Evolutionary conservation across 1,284 basidiomycete species (phyloP), one percentile per base, ranked within the genome.

Genomic region (Malassezia equina): DNA sequence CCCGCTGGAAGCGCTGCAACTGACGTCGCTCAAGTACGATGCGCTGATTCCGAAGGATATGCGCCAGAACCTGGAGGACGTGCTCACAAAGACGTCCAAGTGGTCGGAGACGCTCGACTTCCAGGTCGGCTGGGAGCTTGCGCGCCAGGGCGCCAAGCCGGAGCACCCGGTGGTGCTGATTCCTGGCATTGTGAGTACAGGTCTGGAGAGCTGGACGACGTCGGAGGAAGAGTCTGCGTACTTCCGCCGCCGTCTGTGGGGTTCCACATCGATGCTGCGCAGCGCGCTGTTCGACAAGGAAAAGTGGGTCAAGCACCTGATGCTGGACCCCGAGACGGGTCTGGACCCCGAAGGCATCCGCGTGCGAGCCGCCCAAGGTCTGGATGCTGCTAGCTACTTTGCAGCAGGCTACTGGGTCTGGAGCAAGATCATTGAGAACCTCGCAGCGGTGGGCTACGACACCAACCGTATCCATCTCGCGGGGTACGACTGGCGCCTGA

Each of bases 391-490:
- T 6, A 88, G 85, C 63, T 88, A 83, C 67, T 94, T 96, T 71
- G 85, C 95, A 15, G 64, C 69, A 61, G 78, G 89, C 4, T 95
- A 90, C 75, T 94, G 90, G 90, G 84, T 94, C 60, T 95, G 90
- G 90, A 86, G 65, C 57, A 78, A 71, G 76, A 87, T 95, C 51
- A 84, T 96, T 11, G 85, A 95, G 75, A 95, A 95, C 68, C 79
- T 96, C 1, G 90, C 91, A 24, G 69, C 64, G 15, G 61, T 72
- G 4, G 69, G 69, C 13, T 73, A 73, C 55, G 71, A 73, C 31
- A 63, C 62, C 49, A 69, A 67, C 59, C 65, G 65, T 45, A 64
- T 73, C 48, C 67, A 58, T 43, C 60, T 73, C 21, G 71, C 71
- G n/a, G 58, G 55, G 45, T 75, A 72, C 59, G 71, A 73, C 48